Conservation (phyloP, 495 filamentous ascomycete genomes). For the Terfezia claveryi region DNA sequence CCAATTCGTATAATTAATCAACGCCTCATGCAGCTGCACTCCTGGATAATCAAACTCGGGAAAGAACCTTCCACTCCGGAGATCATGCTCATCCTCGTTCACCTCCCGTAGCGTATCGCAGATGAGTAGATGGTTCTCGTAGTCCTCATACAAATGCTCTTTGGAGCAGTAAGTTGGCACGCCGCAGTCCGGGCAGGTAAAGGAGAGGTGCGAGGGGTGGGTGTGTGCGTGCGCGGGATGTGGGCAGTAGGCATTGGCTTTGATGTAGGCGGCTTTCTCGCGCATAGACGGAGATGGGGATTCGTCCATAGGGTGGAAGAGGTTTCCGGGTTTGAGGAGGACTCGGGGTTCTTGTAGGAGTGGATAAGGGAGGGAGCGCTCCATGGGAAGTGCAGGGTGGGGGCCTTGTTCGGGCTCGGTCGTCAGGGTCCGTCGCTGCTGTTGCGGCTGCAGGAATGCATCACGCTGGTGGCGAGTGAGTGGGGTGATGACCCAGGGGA, state of each 20-base stretch:
- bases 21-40: slow-evolving; percentile 68
- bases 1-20: slow-evolving; percentile 97
- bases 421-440: not conserved
- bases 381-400: not conserved
- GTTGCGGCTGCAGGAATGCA: not conserved
- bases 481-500: not conserved
- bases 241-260: slow-evolving; percentile 74
- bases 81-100: slow-evolving; percentile 96
- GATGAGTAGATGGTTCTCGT: slow-evolving; percentile 71
- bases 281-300: slow-evolving; percentile 74
- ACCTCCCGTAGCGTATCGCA: slow-evolving; percentile 78
- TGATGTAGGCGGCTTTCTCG: slow-evolving; percentile 65
- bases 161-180: slow-evolving; percentile 83
- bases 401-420: not conserved
- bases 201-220: slow-evolving; percentile 57
- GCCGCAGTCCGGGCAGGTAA: slow-evolving; percentile 92
- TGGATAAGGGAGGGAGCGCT: not conserved
- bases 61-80: slow-evolving; percentile 74
- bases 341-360: slow-evolving; percentile 12
- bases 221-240: slow-evolving; percentile 64
- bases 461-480: not conserved
- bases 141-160: slow-evolving; percentile 86
- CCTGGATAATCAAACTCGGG: slow-evolving; percentile 83
- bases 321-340: slow-evolving; percentile 53
- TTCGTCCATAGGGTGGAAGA: slow-evolving; percentile 76